Conservation (phyloP, 2,329 filamentous ascomycete genomes). For the Anthostomella pinea region DNA sequence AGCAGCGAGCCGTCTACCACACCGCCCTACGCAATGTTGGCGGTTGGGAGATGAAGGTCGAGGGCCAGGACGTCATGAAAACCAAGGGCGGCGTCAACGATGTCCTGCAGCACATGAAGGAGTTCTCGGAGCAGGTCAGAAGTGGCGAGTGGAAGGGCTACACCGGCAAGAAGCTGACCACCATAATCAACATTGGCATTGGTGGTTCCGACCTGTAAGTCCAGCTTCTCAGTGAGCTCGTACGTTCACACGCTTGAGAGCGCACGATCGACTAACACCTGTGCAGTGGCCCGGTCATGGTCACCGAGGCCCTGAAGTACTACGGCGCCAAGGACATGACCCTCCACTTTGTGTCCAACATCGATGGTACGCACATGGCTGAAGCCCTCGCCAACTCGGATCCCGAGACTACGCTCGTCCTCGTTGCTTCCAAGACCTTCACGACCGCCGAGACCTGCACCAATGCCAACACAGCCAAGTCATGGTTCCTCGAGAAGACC, state of each 20-base stretch:
- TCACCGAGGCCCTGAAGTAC: conserved; percentile 93
- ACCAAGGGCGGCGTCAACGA: conserved; percentile 83
- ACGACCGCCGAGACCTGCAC: conserved; percentile 96
- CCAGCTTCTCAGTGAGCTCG: not conserved
- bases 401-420: conserved; percentile 97
- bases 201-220: conserved; percentile 96
- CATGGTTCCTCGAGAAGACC: conserved; percentile 88
- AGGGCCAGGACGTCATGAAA: conserved; percentile 90
- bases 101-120: conserved; percentile 95
- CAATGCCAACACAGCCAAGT: conserved; percentile 95
- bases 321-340: conserved; percentile 85
- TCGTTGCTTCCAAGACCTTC: conserved; percentile 98
- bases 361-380: conserved; percentile 96
- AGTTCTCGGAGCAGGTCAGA: conserved; percentile 92
- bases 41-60: conserved; percentile 78
- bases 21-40: conserved; percentile 86
- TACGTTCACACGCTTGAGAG: not conserved
- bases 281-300: conserved; percentile 90
- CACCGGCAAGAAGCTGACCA: conserved; percentile 95
- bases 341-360: conserved; percentile 98
- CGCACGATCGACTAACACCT: not conserved
- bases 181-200: conserved; percentile 96
- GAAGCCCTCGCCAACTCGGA: conserved; percentile 87
- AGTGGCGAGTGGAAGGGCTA: conserved; percentile 96
- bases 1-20: conserved; percentile 94